Conservation (phyloP, 257 asterid species). For the Nicotiana otophora region DNA sequence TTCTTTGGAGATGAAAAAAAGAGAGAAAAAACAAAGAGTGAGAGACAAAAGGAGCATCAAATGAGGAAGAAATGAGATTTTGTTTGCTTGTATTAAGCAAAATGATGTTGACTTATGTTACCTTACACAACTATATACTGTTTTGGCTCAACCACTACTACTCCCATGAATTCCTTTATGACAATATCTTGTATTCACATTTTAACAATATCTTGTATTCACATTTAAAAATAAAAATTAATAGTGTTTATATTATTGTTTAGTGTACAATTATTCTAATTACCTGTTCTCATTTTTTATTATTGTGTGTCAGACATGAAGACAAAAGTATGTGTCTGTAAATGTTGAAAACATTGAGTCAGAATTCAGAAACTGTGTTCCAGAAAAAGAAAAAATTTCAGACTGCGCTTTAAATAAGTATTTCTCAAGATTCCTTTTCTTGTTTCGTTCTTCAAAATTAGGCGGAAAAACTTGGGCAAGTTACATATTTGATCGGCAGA, state of each 20-base stretch:
- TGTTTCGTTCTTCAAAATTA: background rate
- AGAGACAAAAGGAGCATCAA: constrained; percentile 2
- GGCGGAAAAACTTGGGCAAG: background rate
- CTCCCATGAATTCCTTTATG: background rate
- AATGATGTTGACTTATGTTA: constrained; percentile 14
- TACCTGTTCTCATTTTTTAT: background rate
- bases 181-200: background rate
- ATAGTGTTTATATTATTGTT: background rate
- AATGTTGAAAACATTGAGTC: constrained; percentile 10
- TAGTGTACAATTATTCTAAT: background rate
- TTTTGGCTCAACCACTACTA: constrained; percentile 17
- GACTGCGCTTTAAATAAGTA: background rate
- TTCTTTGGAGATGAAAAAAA: background rate
- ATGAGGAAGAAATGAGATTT: constrained; percentile 9
- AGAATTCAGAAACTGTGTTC: constrained; percentile 1
- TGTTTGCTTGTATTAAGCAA: background rate
- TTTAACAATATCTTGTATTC: background rate
- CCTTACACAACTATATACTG: background rate
- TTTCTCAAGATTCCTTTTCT: background rate
- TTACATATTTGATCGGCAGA: too few species aligned
- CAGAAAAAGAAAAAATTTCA: background rate
- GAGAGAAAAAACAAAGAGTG: background rate
- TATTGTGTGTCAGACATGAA: background rate
- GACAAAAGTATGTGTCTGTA: background rate
- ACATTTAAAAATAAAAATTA: background rate